Conservation (phyloP, 169 alveolate genomes). For the Besnoitia besnoiti region DNA sequence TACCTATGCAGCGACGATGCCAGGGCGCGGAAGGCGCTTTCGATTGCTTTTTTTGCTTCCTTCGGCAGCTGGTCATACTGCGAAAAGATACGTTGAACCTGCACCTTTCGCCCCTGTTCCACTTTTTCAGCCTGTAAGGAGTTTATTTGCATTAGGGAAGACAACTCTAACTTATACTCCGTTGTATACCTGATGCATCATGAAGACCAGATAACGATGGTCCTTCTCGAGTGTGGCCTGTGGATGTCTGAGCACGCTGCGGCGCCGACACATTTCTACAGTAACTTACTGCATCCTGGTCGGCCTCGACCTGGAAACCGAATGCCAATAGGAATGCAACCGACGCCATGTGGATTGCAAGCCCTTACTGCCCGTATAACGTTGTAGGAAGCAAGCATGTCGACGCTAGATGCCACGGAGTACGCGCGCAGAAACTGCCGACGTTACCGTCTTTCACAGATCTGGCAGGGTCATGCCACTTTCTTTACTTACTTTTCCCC, state of each 20-base stretch:
- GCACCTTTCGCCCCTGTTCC: constrained; percentile 23
- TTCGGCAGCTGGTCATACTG: constrained; percentile 39
- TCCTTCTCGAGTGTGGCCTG: constrained; percentile 55
- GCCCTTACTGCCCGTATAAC: background rate
- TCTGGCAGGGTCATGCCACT: background rate
- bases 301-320: constrained; percentile 39
- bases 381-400: constrained; percentile 13
- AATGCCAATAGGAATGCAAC: background rate
- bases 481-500: constrained; percentile 35
- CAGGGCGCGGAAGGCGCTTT: constrained; percentile 15
- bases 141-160: background rate
- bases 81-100: constrained; percentile 36
- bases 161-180: too few species aligned
- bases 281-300: constrained; percentile 48
- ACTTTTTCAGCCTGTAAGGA: constrained; percentile 47
- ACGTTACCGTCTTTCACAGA: background rate
- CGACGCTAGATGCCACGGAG: constrained; percentile 4
- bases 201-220: constrained; percentile 36
- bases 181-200: constrained; percentile 52
- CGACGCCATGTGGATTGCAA: background rate
- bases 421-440: background rate
- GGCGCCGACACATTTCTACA: background rate
- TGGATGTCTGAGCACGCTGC: background rate
- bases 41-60: background rate
- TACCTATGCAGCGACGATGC: constrained; percentile 41